A percentile compares a stretch with the other conserved stretches of the same genome.
Conservation (phyloP, 2,329 filamentous ascomycete genomes). For the Chaetothyriales sp. region DNA sequence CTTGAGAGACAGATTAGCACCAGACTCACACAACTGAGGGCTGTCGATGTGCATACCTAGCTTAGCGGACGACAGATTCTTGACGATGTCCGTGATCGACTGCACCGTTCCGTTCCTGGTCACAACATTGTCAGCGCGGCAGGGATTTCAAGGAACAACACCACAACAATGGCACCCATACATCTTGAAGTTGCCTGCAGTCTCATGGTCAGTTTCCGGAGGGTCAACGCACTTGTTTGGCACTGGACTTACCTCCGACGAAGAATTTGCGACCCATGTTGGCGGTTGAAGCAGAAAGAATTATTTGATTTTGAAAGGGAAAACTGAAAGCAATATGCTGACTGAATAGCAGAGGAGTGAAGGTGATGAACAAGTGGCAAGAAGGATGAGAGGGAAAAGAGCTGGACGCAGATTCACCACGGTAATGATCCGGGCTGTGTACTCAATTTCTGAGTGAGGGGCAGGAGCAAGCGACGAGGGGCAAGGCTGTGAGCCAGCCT, state of each 20-base stretch:
- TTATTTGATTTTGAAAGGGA: neutral
- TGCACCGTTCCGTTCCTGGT: slow-evolving; percentile 81
- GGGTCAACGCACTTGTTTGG: neutral
- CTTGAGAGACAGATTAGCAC: slow-evolving; percentile 9
- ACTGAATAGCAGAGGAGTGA: neutral
- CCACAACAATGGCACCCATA: slow-evolving; percentile 33
- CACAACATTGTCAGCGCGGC: slow-evolving; percentile 1
- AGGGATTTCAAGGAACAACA: slow-evolving; percentile 5
- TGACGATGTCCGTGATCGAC: slow-evolving; percentile 80
- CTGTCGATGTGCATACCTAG: slow-evolving; percentile 8
- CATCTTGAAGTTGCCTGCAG: slow-evolving; percentile 83
- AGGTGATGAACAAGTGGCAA: neutral
- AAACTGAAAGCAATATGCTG: neutral
- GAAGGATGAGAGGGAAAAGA: neutral
- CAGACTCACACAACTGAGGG: neutral
- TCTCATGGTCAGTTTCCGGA: neutral
- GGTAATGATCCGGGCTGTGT: neutral
- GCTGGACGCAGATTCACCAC: neutral
- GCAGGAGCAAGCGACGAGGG: neutral
- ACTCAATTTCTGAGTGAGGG: neutral
- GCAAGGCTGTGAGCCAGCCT: neutral
- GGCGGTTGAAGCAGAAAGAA: slow-evolving; percentile 21
- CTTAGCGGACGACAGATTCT: slow-evolving; percentile 71
- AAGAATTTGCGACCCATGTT: slow-evolving; percentile 93
- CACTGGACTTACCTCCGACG: slow-evolving; percentile 50